A percentile compares a stretch with the other conserved stretches of the same genome.
phyloP scores from a whole-genome alignment of 2,329 filamentous ascomycete genomes.

The Fusarium nelsonii region DNA sequence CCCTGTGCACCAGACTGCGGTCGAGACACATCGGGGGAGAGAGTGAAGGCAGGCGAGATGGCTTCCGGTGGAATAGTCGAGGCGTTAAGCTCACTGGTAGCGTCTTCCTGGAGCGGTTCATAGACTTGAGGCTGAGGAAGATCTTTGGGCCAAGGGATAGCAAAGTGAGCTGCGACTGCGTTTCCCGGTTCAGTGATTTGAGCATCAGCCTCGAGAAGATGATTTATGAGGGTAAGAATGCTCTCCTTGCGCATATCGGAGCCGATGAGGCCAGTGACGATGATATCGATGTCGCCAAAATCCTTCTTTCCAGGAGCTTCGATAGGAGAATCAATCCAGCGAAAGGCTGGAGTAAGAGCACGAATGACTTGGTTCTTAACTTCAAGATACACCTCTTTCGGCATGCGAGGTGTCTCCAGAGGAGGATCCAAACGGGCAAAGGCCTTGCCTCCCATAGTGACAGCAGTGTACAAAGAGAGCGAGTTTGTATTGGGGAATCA shows the following conservation, averaged over 20 bases:
- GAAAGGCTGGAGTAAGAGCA: conserved; percentile 62
- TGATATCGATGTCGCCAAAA: conserved; percentile 80
- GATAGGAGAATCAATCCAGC: conserved; percentile 69
- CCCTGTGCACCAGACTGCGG: not conserved
- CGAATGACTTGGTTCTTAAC: conserved; percentile 61
- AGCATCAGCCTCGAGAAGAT: conserved; percentile 60
- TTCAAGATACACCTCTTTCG: conserved; percentile 65
- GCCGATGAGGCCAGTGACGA: conserved; percentile 61
- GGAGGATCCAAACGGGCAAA: conserved; percentile 63
- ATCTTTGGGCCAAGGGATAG: conserved; percentile 65
- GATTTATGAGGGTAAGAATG: conserved; percentile 51
- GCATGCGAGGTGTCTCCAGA: conserved; percentile 76
- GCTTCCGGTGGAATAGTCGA: not conserved
- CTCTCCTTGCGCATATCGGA: conserved; percentile 16
- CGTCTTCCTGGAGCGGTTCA: not conserved
- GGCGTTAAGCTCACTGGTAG: not conserved
- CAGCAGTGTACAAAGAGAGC: not conserved
- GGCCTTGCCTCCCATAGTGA: conserved; percentile 73
- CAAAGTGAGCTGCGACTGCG: conserved; percentile 58
- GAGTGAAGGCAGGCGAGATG: not conserved
- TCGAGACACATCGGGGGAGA: not conserved
- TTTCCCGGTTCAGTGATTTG: conserved; percentile 48
- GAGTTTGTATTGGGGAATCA: not conserved
- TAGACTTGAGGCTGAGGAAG: conserved; percentile 10
- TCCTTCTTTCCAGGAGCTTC: conserved; percentile 77